Evolutionary conservation across 2,329 filamentous ascomycete genomes (phyloP).

Genomic region (Elsinoe perseae): DNA sequence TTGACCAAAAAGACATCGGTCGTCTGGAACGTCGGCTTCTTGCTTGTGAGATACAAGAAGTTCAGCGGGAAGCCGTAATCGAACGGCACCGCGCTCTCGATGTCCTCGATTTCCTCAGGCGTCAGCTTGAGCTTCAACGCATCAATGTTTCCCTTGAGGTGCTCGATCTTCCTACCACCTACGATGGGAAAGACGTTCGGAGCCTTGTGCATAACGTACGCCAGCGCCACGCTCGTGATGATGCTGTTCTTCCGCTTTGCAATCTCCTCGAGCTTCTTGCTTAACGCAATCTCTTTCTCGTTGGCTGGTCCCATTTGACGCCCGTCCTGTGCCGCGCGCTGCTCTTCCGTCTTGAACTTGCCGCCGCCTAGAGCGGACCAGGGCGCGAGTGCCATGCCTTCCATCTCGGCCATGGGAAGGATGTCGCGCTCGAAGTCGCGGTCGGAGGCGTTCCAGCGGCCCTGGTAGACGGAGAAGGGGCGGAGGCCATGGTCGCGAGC

Average conservation of each 20-base stretch:
- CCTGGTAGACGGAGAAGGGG: slow-evolving; percentile 35
- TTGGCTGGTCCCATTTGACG: slow-evolving; percentile 30
- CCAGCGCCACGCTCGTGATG: slow-evolving; percentile 54
- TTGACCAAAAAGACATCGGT: slow-evolving; percentile 16
- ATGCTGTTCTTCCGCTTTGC: slow-evolving; percentile 49
- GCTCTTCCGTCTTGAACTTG: slow-evolving; percentile 42
- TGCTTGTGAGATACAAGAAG: slow-evolving; percentile 36
- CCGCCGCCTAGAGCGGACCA: slow-evolving; percentile 43
- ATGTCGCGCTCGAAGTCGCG: slow-evolving; percentile 37
- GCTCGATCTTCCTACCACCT: slow-evolving; percentile 63
- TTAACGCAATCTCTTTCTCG: slow-evolving; percentile 46
- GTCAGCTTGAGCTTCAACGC: slow-evolving; percentile 51
- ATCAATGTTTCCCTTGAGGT: slow-evolving; percentile 59
- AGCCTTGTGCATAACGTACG: slow-evolving; percentile 22
- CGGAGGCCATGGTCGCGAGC: slow-evolving; percentile 33
- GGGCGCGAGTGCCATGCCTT: slow-evolving; percentile 41
- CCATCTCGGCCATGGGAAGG: slow-evolving; percentile 33
- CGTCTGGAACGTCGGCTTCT: slow-evolving; percentile 9
- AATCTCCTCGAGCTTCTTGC: slow-evolving; percentile 52
- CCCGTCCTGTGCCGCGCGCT: slow-evolving; percentile 33
- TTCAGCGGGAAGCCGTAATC: slow-evolving; percentile 56
- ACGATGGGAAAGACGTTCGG: slow-evolving; percentile 69
- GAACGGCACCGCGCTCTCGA: slow-evolving; percentile 52
- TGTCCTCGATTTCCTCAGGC: slow-evolving; percentile 53
- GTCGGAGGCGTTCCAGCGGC: slow-evolving; percentile 31